These are phyloP conservation scores for Blastocystis sp. DNA, from an alignment of 352 stramenopile species.

Conservation along the genomic window DNA sequence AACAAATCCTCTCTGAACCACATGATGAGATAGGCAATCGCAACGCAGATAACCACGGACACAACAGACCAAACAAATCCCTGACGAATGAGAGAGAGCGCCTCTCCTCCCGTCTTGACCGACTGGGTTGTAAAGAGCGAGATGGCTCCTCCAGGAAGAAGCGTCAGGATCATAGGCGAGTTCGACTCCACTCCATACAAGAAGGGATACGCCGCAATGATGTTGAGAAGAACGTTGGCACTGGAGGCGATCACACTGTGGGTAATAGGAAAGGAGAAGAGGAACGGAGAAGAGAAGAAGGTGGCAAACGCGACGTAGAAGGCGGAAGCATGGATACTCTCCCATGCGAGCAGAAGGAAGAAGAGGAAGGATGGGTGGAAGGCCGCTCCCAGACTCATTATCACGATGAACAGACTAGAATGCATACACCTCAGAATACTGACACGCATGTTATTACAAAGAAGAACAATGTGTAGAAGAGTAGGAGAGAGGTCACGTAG, in stretches of 20 bases:
- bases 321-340: neutral
- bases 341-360: neutral
- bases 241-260: neutral
- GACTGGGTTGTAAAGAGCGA: neutral
- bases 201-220: neutral
- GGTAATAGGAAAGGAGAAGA: neutral
- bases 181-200: neutral
- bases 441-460: neutral
- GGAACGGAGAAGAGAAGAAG: neutral
- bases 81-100: neutral
- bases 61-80: neutral
- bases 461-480: slow-evolving; percentile 17
- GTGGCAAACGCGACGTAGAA: neutral
- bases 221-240: neutral
- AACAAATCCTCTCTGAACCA: neutral
- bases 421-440: neutral
- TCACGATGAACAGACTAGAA: neutral
- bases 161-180: neutral
- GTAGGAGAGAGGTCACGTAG: neutral
- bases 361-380: neutral
- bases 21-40: neutral
- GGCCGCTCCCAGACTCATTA: neutral
- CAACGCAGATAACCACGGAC: neutral
- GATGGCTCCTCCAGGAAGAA: neutral
- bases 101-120: neutral